Evolutionary conservation across 1,284 basidiomycete genomes (phyloP).

Genomic region (Irpex sp.): DNA sequence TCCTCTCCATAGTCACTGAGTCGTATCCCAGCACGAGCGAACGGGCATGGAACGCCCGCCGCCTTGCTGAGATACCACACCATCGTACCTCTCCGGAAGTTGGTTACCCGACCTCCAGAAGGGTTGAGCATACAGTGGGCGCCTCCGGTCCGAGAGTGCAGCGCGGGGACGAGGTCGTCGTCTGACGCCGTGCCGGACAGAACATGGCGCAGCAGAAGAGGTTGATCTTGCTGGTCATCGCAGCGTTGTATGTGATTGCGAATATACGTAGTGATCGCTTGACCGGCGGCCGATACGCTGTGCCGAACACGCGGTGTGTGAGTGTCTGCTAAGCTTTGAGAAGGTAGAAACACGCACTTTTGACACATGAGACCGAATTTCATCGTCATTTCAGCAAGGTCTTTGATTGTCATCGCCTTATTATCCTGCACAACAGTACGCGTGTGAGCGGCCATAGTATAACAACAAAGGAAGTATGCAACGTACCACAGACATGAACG

Average conservation of each 20-base stretch:
- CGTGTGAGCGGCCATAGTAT: background rate
- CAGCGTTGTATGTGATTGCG: slow-evolving; percentile 68
- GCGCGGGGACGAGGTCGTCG: slow-evolving; percentile 68
- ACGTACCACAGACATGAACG: slow-evolving; percentile 70
- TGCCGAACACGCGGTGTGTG: slow-evolving; percentile 7
- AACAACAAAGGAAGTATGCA: slow-evolving; percentile 4
- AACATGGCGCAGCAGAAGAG: slow-evolving; percentile 66
- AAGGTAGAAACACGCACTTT: slow-evolving; percentile 47
- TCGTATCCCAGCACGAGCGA: slow-evolving; percentile 64
- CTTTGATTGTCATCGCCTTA: slow-evolving; percentile 79
- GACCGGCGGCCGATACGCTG: slow-evolving; percentile 71
- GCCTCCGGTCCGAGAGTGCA: slow-evolving; percentile 67
- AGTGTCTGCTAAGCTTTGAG: slow-evolving; percentile 5
- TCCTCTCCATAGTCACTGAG: slow-evolving; percentile 62
- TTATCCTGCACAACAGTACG: slow-evolving; percentile 47
- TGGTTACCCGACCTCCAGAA: slow-evolving; percentile 55
- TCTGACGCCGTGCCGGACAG: slow-evolving; percentile 67
- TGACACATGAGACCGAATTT: slow-evolving; percentile 64
- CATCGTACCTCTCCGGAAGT: slow-evolving; percentile 71
- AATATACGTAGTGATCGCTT: slow-evolving; percentile 77
- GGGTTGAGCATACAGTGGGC: slow-evolving; percentile 45
- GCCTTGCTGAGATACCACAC: slow-evolving; percentile 77
- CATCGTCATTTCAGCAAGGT: slow-evolving; percentile 68
- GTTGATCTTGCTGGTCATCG: slow-evolving; percentile 64
- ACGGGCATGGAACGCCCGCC: slow-evolving; percentile 71